These are phyloP conservation scores for Cryphonectria naterciae DNA, from an alignment of 2,329 filamentous ascomycete species.

Conservation along the genomic window DNA sequence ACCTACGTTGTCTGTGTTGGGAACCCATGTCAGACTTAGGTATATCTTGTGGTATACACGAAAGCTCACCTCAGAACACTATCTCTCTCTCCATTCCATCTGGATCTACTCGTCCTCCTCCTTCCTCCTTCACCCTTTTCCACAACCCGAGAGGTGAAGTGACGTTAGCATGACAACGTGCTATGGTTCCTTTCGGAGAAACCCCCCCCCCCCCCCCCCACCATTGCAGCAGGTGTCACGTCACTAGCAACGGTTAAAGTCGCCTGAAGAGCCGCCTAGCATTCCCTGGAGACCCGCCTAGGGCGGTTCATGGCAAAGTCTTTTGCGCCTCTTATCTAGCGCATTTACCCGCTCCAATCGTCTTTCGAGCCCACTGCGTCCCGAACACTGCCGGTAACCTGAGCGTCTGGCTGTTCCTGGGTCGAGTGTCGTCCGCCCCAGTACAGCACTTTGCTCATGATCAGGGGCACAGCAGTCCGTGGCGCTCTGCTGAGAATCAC, in stretches of 20 bases:
- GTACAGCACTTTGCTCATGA: neutral
- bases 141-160: neutral
- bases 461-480: conserved; percentile 19
- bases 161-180: neutral
- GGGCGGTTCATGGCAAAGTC: neutral
- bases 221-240: conserved; percentile 5
- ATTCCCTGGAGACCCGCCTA: conserved; percentile 7
- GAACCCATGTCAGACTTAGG: neutral
- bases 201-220: neutral
- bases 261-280: conserved; percentile 29
- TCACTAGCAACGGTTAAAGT: conserved; percentile 27
- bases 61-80: conserved; percentile 1
- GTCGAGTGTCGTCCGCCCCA: conserved; percentile 17
- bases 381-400: neutral
- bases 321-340: conserved; percentile 34
- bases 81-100: neutral
- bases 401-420: neutral
- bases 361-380: neutral
- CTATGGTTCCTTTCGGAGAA: neutral
- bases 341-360: conserved; percentile 41
- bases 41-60: neutral
- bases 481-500: neutral
- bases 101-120: neutral
- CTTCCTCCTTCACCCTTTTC: neutral
- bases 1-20: neutral